Base-by-base conservation (phyloP, 495 filamentous ascomycete genomes). In the Tuber microsphaerosporum region DNA sequence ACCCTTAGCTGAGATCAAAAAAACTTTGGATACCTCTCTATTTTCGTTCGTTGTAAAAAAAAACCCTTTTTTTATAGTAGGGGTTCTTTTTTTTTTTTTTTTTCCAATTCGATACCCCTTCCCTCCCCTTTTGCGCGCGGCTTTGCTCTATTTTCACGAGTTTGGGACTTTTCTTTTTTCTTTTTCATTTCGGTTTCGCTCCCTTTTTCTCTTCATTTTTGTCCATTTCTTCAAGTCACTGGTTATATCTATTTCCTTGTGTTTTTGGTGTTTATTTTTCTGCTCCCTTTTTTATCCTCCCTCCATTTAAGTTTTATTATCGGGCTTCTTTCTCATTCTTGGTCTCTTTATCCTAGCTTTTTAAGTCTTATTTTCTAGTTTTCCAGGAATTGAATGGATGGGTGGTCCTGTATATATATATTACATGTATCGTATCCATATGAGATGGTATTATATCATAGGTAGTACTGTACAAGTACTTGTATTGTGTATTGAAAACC, bases 21-120 rank as follows among this genome's bases (percentile, higher is more conserved):
- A 44, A 10, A 20, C 44, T 75, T 77, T 74, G 37, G 56, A 51
- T 76, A 45, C 31, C 17, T 69, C 17, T 69, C 43, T 41, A 71
- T 70, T 76, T 34, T 71, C 43, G 22, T 75, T 79, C 77, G 70
- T 68, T 79, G 70, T 79, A 79, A 79, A 73, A 46, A 73, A 79
- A 79, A 73, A 46, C 73, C 71, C 34, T 79, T 77, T 72, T 43
- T 46, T 75, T n/a, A n/a, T n/a, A n/a, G n/a, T 48, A 34, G n/a
- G 22, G 19, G 39, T 43, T 43, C 10, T 43, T 12, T 42, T 7
- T 42, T n/a, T n/a, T n/a, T n/a, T 56, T 1, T 22, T 10, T 31
- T 65, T 31, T 31, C n/a, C 56, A 12, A 56, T n/a, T n/a, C 26
- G 56, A 65, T 65, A 65, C 56, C 56, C 56, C 9, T 42, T 31